Base-by-base conservation (phyloP, 495 filamentous ascomycete species). In the Aspergillus biplanus region DNA sequence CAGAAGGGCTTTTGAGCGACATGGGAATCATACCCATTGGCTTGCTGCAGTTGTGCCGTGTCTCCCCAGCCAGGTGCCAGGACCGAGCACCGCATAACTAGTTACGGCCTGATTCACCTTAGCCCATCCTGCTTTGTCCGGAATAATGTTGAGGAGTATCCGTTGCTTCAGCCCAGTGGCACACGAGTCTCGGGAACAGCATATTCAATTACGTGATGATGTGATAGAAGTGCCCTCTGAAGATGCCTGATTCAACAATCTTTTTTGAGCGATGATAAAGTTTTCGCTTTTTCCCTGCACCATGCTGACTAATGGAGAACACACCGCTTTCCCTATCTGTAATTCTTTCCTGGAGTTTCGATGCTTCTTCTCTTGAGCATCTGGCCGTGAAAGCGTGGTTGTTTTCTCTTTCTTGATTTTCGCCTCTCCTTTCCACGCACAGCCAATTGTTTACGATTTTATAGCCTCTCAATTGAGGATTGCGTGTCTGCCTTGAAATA, bases 1-100 rank as follows among this genome's bases (percentile, higher is more conserved):
- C 56, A 59, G 39, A 49, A 31, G 35, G 47, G 21, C 61, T 44
- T 55, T n/a, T 52, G 50, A 34, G 52, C 13, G 52, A 54, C 27
- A 35, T 50, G 46, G 56, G 56, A 59, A 59, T 59, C 32, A 35
- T 50, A 59, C 56, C 42, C 44, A 50, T 59, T 59, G 46, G 56
- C 42, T 31, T 59, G 46, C 56, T 50, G 44, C 44, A 35, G 56
- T 44, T 34, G 55, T 44, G 55, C 55, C 55, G 35, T 42, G 55
- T 46, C 12, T 60, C 58, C 58, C 58, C 58, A 61, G 58, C 15
- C 33, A 52, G 48, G 11, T 13, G 18, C 15, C 37, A 46, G 44
- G 55, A 27, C 47, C n/a, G 46, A 49, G 46, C 46, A 49, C 46
- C 46, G 16, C 47, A 5, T 21, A 12, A 47, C 44, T 35, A 27